Evolutionary conservation across 176 grass and related monocot genomes (phyloP).

Genomic region (Triticum dicoccoides): DNA sequence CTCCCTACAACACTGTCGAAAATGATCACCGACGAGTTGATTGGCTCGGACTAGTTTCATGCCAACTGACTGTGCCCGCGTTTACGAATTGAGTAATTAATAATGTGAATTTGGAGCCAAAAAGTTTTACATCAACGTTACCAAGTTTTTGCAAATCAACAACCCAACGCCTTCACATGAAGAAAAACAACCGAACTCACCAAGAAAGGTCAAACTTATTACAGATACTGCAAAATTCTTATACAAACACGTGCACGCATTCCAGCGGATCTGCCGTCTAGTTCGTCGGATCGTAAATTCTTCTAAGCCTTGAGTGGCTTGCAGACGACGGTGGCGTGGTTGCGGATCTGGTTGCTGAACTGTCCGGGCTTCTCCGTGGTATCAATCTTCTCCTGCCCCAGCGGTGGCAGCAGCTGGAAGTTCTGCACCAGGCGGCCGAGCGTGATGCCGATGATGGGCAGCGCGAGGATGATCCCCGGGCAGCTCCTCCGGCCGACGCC

Average conservation of each 20-base stretch:
- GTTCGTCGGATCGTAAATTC: no score
- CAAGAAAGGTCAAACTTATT: neutral
- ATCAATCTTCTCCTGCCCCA: conserved; percentile 44
- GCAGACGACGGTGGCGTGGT: conserved; percentile 85
- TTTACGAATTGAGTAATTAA: neutral
- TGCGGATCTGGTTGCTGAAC: conserved; percentile 90
- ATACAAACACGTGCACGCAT: no score
- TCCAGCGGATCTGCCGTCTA: no score
- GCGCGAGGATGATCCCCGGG: conserved; percentile 84
- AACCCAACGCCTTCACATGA: neutral
- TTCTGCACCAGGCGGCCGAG: conserved; percentile 72
- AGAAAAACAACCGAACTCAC: no score
- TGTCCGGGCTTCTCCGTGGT: conserved; percentile 86
- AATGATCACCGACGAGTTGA: no score
- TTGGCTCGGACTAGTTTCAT: neutral
- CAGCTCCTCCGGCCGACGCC: conserved; percentile 89
- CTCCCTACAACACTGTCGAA: no score
- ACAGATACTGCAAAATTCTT: neutral
- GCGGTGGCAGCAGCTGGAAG: conserved; percentile 73
- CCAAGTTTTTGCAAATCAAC: neutral
- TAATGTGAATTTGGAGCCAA: neutral
- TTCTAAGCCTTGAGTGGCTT: conserved; percentile 40
- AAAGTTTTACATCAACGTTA: neutral
- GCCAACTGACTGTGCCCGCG: neutral
- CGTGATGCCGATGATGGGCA: conserved; percentile 87